Evolutionary conservation across 345 rosid species (phyloP).

Genomic region (Moricandia moricandioides): DNA sequence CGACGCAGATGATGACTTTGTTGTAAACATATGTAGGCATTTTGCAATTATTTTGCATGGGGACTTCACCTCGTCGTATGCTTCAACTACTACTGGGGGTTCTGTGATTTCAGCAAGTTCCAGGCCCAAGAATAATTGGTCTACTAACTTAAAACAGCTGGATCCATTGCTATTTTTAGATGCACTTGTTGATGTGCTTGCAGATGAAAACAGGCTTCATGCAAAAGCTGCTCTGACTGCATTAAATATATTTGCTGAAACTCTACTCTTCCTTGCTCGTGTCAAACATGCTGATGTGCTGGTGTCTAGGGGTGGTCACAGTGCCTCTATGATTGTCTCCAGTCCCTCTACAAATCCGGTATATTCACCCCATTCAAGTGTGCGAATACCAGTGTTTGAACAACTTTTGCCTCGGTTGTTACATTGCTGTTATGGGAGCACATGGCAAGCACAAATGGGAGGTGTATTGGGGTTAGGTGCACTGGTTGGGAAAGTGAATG

Average conservation of each 20-base stretch:
- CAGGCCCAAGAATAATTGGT: slow-evolving; percentile 53
- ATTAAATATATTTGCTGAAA: slow-evolving; percentile 81
- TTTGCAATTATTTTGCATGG: slow-evolving; percentile 89
- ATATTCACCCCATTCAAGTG: slow-evolving; percentile 86
- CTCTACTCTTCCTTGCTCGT: slow-evolving; percentile 84
- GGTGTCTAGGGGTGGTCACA: slow-evolving; percentile 80
- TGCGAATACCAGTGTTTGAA: slow-evolving; percentile 89
- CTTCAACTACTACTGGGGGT: slow-evolving; percentile 48
- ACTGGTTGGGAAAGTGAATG: slow-evolving; percentile 92
- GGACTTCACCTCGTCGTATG: slow-evolving; percentile 51
- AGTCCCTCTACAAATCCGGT: slow-evolving; percentile 98
- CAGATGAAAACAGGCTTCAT: slow-evolving; percentile 81
- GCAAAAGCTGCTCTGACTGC: slow-evolving; percentile 89
- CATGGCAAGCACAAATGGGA: slow-evolving; percentile 99
- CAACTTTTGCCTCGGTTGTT: slow-evolving; percentile 93
- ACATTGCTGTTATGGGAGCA: slow-evolving; percentile 93
- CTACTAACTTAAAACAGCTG: slow-evolving; percentile 70
- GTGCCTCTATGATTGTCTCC: slow-evolving; percentile 90
- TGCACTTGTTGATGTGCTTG: slow-evolving; percentile 90
- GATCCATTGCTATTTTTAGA: slow-evolving; percentile 88
- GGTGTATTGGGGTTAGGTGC: slow-evolving; percentile 98
- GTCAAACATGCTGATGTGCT: slow-evolving; percentile 72
- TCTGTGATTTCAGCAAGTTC: slow-evolving; percentile 55
- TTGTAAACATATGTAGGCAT: slow-evolving; percentile 78
- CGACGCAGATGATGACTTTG: slow-evolving; percentile 74